Base-by-base conservation (phyloP, 2,329 filamentous ascomycete species). In the Tolypocladium album region DNA sequence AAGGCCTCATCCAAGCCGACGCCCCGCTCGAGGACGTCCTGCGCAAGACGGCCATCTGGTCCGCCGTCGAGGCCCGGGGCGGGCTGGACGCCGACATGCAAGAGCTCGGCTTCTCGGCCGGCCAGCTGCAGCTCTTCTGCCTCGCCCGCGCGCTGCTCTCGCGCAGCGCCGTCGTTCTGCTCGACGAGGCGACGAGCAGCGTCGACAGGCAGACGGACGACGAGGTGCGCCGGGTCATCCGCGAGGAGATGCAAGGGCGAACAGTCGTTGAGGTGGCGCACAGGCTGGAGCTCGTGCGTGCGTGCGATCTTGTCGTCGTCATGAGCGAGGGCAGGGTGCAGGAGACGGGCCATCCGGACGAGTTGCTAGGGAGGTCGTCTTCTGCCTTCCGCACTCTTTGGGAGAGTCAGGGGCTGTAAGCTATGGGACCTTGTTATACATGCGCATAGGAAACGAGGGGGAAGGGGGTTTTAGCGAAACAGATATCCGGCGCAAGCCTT, bases 121-220 rank as follows among this genome's bases (percentile, higher is more conserved):
- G 79, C 0, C 75, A 82, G 61, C 67, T 71, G 24, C 79, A 82
- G 62, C 67, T 82, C 0, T 78, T 82, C 57, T 76, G 74, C 47
- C 68, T 83, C 0, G 78, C 79, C 0, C 68, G 81, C 56, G 75
- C 78, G 0, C 65, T 81, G 17, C 63, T 81, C 45, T 62, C 56
- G 1, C 50, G 45, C 0, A 59, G 61, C 2, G 70, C 68, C 1
- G 65, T 80, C 61, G 47, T 50, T 13, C 27, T 50, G 47, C 47
- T 73, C 0, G 71, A 73, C 31, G 72, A 73, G 56, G 67, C 70
- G 27, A 72, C 68, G 4, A 71, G 69, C 5, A 71, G 66, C 55
- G 64, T 74, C 7, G 71, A 74, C 27, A 61, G 59, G 7, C 57
- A 59, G 2, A 74, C 71, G 0, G 67, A 72, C 22, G 56, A 66